Conservation (phyloP, 2,329 filamentous ascomycete species). For the Alternaria sp. region DNA sequence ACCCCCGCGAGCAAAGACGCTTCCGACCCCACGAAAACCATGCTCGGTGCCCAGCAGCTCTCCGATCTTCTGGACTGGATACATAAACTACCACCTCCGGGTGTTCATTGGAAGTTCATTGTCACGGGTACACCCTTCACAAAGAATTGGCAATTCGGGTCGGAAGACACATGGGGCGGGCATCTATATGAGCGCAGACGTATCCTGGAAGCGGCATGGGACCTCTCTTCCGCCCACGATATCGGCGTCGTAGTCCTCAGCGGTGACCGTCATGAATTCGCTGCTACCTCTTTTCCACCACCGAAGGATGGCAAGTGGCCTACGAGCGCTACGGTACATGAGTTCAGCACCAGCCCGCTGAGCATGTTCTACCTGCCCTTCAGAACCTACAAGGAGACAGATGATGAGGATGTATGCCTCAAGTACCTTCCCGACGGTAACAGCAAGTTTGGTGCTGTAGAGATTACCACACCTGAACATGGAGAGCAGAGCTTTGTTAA, state of each 20-base stretch:
- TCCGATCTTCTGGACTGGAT: slow-evolving; percentile 81
- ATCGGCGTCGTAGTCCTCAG: slow-evolving; percentile 83
- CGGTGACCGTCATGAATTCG: slow-evolving; percentile 96
- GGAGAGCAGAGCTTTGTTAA: slow-evolving; percentile 75
- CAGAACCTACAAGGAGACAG: slow-evolving; percentile 80
- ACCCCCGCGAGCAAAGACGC: slow-evolving; percentile 69
- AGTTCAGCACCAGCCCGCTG: slow-evolving; percentile 89
- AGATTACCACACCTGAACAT: slow-evolving; percentile 72
- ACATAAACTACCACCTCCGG: slow-evolving; percentile 70
- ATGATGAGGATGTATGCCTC: slow-evolving; percentile 81
- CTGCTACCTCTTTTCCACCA: slow-evolving; percentile 76
- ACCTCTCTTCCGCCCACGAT: slow-evolving; percentile 71
- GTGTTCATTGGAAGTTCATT: slow-evolving; percentile 92
- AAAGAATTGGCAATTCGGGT: slow-evolving; percentile 93
- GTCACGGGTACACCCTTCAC: slow-evolving; percentile 93
- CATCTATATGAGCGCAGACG: slow-evolving; percentile 80
- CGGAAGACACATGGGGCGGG: slow-evolving; percentile 91
- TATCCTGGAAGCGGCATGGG: slow-evolving; percentile 92
- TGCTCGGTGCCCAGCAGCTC: slow-evolving; percentile 83
- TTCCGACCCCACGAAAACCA: slow-evolving; percentile 74
- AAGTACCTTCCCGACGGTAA: slow-evolving; percentile 88
- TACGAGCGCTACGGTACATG: slow-evolving; percentile 66
- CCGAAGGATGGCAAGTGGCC: slow-evolving; percentile 66
- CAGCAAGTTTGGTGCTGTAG: slow-evolving; percentile 85
- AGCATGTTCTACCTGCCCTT: slow-evolving; percentile 94